Evolutionary conservation across 495 filamentous ascomycete species (phyloP), one percentile per base, ranked within the genome.

Genomic region (Lasiosphaeria ovina): DNA sequence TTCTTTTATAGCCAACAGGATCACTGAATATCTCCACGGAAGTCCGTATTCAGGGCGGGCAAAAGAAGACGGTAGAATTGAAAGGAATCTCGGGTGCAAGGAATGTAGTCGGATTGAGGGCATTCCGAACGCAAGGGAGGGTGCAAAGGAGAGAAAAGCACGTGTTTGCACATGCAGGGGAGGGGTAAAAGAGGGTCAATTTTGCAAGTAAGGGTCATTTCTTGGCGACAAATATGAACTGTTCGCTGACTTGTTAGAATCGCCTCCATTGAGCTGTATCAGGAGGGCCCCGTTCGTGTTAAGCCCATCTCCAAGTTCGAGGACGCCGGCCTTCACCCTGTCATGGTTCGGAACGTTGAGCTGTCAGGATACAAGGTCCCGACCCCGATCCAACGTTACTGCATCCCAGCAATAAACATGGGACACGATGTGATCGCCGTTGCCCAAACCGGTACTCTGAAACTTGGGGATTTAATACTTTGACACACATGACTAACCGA

Each of bases 391-490:
- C 94, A 98, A 70, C 79, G 82, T 11, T 97, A 92, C 67, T 83
- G 81, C 44, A 81, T 98, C 31, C 92, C 94, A 0, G 86, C 91
- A 0, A 83, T 97, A 47, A 67, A 85, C 8, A 71, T 81, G 38
- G 85, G 87, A 6, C 79, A 87, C 62, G 94, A 98, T 69, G 69
- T 98, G 49, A 87, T 98, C 58, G 93, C 84, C 3, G 85, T 92
- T 65, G 91, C 94, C 6, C 93, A 97, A 71, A 98, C 94, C 45
- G 94, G 93, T 97, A 75, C n/a, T n/a, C n/a, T n/a, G n/a, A 50
- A 42, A 14, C 31, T 12, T 32, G 54, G 32, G 3, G 17, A 38
- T 17, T 8, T 35, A n/a, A 35, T 24, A 35, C 17, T 47, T 35
- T 50, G 50, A 11, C 33, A 38, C 35, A 59, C 57, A 54, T 48